Conservation (phyloP, 495 filamentous ascomycete species). For the Xylaria intraflava region DNA sequence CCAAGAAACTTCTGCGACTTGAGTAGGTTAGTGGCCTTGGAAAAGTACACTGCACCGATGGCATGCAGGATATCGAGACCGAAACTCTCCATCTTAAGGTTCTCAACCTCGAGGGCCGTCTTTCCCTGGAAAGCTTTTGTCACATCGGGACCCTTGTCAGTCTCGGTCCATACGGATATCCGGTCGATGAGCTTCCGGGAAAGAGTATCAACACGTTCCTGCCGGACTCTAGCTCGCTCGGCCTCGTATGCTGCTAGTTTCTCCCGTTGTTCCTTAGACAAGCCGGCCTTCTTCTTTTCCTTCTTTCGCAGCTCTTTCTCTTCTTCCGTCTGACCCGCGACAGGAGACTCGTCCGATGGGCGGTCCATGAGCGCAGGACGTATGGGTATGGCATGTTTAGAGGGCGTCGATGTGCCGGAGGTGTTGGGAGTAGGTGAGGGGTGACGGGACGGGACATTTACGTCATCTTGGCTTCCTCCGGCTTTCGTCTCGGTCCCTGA, state of each 20-base stretch:
- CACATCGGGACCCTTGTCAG: conserved; percentile 79
- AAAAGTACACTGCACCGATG: conserved; percentile 81
- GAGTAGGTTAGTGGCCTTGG: conserved; percentile 78
- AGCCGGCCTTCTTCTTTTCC: conserved; percentile 76
- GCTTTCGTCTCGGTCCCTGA: neutral
- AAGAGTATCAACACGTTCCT: conserved; percentile 82
- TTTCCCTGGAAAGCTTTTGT: conserved; percentile 88
- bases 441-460: conserved; percentile 22
- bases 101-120: conserved; percentile 91
- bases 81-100: conserved; percentile 98
- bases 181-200: conserved; percentile 80
- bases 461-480: conserved; percentile 13
- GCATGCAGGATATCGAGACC: conserved; percentile 95
- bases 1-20: conserved; percentile 96
- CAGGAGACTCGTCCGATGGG: conserved; percentile 75
- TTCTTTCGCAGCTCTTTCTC: conserved; percentile 66
- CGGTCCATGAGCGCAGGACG: conserved; percentile 84
- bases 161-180: conserved; percentile 94
- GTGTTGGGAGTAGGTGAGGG: conserved; percentile 43
- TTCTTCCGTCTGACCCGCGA: conserved; percentile 61
- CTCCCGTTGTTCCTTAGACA: conserved; percentile 86
- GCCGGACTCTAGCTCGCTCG: conserved; percentile 75
- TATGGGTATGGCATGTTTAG: conserved; percentile 51
- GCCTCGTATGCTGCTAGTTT: conserved; percentile 80
- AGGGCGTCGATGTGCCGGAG: conserved; percentile 44